Evolutionary conservation across 768 basidiomycete genomes (phyloP), one percentile per base, ranked within the genome.

Genomic region (Polyporus arcularius): DNA sequence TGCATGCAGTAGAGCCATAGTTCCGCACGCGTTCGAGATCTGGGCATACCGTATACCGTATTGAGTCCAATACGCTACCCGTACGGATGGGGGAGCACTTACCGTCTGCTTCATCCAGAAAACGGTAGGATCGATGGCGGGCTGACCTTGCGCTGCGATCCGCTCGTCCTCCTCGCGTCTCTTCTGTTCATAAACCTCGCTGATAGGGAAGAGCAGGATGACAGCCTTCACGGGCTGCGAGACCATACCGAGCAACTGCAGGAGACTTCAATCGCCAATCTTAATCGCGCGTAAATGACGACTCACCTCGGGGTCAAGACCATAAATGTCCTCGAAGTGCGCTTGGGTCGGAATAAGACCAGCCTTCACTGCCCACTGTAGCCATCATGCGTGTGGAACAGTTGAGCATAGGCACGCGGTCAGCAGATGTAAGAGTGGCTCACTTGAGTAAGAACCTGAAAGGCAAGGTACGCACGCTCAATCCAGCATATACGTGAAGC

Each of bases 31-130:
- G 50, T 74, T 74, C 7, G 65, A 61, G 53, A 75, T 74, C 72
- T 73, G 46, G 21, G 31, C 26, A 51, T 21, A 16, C 16, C 35
- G 14, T 31, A 51, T 21, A 16, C 16, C 35, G 14, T 3, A 38
- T 18, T 41, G 26, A 39, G 21, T 35, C 45, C 15, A n/a, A 14
- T 39, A 50, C 3, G 1, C 48, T 14, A 2, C 1, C 10, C 11
- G 18, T 31, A 14, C 8, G 21, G 21, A 48, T 7, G 3, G n/a
- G 18, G 14, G 21, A 56, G 47, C 32, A 70, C 81, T 35, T 57
- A 92, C 94, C 53, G 90, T 96, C 72, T 97, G 95, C 72, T 93
- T 94, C 76, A 96, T 92, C 82, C 86, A 97, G 66, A 95, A 77
- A 4, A 96, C 75, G 0, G 84, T 85, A 5, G 83, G 81, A 66